Conservation (phyloP, 257 asterid species). For the Plantago major region DNA sequence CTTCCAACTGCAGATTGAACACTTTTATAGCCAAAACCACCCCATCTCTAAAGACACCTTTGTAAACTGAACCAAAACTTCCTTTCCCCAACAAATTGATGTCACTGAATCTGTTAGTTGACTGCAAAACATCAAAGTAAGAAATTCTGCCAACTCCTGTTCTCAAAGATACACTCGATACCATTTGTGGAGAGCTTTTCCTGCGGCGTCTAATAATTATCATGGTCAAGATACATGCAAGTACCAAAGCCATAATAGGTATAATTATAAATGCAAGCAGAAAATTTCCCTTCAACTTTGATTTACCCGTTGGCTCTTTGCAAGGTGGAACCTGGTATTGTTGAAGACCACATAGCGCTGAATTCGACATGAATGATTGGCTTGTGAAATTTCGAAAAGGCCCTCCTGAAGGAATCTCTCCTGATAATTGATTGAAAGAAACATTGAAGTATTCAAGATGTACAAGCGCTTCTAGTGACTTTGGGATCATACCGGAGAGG, state of each 20-base stretch:
- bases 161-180: background rate
- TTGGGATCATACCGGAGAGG: conserved; percentile 30
- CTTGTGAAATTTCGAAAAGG: conserved; percentile 18
- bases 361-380: conserved; percentile 15
- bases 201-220: conserved; percentile 9
- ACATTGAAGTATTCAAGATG: too few species aligned
- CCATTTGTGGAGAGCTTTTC: background rate
- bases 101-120: conserved; percentile 22
- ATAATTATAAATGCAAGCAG: background rate
- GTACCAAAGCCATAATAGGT: background rate
- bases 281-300: background rate
- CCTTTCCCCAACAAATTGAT: conserved; percentile 27
- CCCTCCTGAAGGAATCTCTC: conserved; percentile 29
- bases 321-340: conserved; percentile 20
- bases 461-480: conserved; percentile 19
- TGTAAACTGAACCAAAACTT: conserved; percentile 28
- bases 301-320: background rate
- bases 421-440: conserved; percentile 26
- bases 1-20: conserved; percentile 19
- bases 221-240: conserved; percentile 2
- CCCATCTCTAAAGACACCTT: conserved; percentile 19
- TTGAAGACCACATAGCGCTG: conserved; percentile 24
- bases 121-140: conserved; percentile 18
- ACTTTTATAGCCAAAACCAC: conserved; percentile 25
- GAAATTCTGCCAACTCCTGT: conserved; percentile 23